Evolutionary conservation across 139 green algal species (phyloP).

Genomic region (Eudorina sp.): DNA sequence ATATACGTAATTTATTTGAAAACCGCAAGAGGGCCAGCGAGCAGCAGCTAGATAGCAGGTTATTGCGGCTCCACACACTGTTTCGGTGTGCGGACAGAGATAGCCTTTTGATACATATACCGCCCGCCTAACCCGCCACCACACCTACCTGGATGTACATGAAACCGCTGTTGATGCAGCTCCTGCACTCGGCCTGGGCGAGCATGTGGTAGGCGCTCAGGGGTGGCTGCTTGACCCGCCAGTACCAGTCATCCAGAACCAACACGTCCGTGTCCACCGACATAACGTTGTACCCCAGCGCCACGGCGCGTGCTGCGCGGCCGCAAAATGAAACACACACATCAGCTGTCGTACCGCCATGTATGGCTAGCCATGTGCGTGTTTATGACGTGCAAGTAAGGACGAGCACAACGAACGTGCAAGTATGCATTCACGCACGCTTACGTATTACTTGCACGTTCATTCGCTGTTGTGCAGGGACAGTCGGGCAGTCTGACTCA

Average conservation of each 20-base stretch:
- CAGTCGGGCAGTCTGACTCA: neutral
- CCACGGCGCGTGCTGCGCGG: neutral
- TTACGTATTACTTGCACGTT: neutral
- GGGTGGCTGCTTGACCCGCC: neutral
- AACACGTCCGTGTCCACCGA: constrained; percentile 1
- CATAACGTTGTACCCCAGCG: neutral
- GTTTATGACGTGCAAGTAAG: neutral
- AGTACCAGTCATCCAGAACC: constrained; percentile 14
- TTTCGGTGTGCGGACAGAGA: too few species aligned
- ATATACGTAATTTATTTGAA: too few species aligned
- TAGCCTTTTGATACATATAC: too few species aligned
- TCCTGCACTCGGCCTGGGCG: neutral
- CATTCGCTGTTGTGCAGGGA: neutral
- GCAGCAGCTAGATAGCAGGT: too few species aligned
- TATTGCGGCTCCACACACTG: too few species aligned
- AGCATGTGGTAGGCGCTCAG: neutral
- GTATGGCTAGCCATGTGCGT: neutral
- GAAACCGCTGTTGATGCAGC: constrained; percentile 3
- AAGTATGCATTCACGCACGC: neutral
- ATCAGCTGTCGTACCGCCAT: too few species aligned
- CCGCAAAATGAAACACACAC: too few species aligned
- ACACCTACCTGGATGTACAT: constrained; percentile 1
- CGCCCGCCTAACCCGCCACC: too few species aligned
- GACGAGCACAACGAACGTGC: neutral
- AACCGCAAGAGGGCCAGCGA: too few species aligned